Conservation (phyloP, 1,284 basidiomycete genomes). For the Pseudozyma thailandica region DNA sequence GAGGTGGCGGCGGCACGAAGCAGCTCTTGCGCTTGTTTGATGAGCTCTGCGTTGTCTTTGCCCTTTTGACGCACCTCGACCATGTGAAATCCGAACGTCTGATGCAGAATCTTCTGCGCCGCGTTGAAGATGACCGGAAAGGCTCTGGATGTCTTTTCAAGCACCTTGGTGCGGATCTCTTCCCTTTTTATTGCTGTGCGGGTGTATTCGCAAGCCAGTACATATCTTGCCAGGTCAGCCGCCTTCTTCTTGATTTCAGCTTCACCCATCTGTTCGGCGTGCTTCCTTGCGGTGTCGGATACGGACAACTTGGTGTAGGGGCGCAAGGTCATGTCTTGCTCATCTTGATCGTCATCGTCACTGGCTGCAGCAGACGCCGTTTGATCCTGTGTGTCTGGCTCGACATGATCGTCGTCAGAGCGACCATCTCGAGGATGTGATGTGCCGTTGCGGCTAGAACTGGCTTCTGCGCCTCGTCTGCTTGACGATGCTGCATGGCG, state of each 20-base stretch:
- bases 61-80: slow-evolving; percentile 55
- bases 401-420: neutral
- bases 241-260: slow-evolving; percentile 46
- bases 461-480: slow-evolving; percentile 8
- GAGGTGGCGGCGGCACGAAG: slow-evolving; percentile 25
- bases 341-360: slow-evolving; percentile 19
- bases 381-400: slow-evolving; percentile 1
- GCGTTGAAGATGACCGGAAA: slow-evolving; percentile 54
- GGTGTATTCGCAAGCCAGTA: slow-evolving; percentile 53
- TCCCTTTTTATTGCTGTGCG: slow-evolving; percentile 38
- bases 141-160: slow-evolving; percentile 24
- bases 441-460: neutral
- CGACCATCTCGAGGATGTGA: neutral
- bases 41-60: slow-evolving; percentile 50
- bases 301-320: slow-evolving; percentile 19
- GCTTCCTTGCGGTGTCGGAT: slow-evolving; percentile 17
- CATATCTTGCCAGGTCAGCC: slow-evolving; percentile 51
- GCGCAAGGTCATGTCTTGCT: neutral
- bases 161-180: slow-evolving; percentile 42
- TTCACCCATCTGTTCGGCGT: slow-evolving; percentile 31
- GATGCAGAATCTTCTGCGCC: slow-evolving; percentile 51
- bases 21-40: slow-evolving; percentile 28
- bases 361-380: slow-evolving; percentile 4
- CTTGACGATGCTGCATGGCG: slow-evolving; percentile 9
- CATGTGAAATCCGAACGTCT: slow-evolving; percentile 50